phyloP scores from a whole-genome alignment of 2,329 filamentous ascomycete species.

The Cladosporium sp. region DNA sequence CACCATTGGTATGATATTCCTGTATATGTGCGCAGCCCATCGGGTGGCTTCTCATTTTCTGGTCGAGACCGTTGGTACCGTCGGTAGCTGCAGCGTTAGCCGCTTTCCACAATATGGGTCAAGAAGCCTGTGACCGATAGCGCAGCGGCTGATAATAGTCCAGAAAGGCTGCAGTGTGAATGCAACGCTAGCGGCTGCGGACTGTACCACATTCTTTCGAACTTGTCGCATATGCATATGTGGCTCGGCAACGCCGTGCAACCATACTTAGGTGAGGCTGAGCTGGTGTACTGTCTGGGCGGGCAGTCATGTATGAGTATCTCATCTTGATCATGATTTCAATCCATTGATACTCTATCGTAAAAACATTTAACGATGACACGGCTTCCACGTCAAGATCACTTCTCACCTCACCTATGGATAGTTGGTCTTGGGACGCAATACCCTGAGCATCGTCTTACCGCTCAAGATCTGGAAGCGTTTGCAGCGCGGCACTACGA shows the following conservation, averaged over 20 bases:
- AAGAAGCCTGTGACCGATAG: not conserved
- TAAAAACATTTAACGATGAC: not conserved
- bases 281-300: not conserved
- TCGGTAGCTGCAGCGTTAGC: not conserved
- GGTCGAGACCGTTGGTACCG: not conserved
- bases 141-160: not conserved
- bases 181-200: not conserved
- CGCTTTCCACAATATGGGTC: not conserved
- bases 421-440: constrained; percentile 11
- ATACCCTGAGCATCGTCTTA: constrained; percentile 3
- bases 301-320: not conserved
- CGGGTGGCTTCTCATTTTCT: not conserved
- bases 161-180: not conserved
- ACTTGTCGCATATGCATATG: not conserved
- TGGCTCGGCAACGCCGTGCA: not conserved
- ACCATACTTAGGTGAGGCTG: not conserved
- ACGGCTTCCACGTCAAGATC: not conserved
- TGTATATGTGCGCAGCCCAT: not conserved
- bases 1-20: not conserved
- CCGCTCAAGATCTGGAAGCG: constrained; percentile 2
- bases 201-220: not conserved
- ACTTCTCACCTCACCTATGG: not conserved
- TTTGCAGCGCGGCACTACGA: not conserved
- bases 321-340: not conserved
- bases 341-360: not conserved